Evolutionary conservation across 495 filamentous ascomycete genomes (phyloP), one percentile per base, ranked within the genome.

Genomic region (Annulohypoxylon stygium): DNA sequence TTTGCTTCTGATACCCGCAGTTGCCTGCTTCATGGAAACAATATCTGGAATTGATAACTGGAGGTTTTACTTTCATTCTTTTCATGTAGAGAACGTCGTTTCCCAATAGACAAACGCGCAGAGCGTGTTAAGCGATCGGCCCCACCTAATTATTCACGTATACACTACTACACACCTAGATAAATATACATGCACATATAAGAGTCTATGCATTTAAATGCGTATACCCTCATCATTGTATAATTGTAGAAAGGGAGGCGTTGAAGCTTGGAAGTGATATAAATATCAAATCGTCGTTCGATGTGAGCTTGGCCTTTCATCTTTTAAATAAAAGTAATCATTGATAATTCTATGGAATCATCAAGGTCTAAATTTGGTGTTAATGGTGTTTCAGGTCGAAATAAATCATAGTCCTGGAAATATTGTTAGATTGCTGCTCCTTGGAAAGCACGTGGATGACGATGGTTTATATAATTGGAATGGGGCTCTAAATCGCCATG

Each of bases 41-140:
- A 0, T n/a, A 57, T 4, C 16, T 0, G 33, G 39, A 16, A 30
- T 37, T 16, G 53, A 12, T 10, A 0, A 57, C 1, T 23, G 20
- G 8, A 37, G 36, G 9, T 7, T 36, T 33, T 33, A 33, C 26
- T 23, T 16, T 57, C 53, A 12, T 54, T 57, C 14, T 57, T 57
- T 43, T 34, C 14, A 39, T 26, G 37, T 30, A 43, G 25, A 30
- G 53, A 39, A 60, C 37, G 65, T 43, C 30, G 30, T 30, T 30
- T 67, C 65, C 18, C 33, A 16, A 67, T 60, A 10, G 34, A 60
- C 20, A 47, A 20, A 34, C 65, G 65, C 37, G 65, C 60, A 10
- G 34, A 41, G 25, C 10, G 64, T 67, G 54, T 39, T 34, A 48
- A 47, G 57, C 45, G 14, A 7, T 25, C 33, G 0, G 14, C 37